phyloP scores from a whole-genome alignment of 2,329 filamentous ascomycete species.

The Ascochyta koolunga region DNA sequence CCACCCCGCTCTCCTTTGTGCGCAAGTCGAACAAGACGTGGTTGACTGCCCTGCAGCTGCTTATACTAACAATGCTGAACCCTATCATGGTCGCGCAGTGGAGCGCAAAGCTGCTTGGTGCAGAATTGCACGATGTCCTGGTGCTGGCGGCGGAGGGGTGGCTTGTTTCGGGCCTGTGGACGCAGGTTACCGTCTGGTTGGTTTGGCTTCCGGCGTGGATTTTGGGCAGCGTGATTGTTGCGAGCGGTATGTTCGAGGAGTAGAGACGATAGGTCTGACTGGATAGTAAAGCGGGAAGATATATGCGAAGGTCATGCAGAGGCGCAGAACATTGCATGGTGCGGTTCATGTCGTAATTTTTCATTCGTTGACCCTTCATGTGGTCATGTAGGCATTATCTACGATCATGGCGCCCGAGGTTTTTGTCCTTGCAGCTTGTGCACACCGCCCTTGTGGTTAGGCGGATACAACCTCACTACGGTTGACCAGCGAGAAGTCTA shows the following conservation, averaged over 20 bases:
- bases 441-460: conserved; percentile 1
- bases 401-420: conserved; percentile 20
- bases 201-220: conserved; percentile 96
- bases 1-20: conserved; percentile 79
- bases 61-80: conserved; percentile 38
- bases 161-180: conserved; percentile 89
- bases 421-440: conserved; percentile 12
- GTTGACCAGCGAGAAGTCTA: neutral
- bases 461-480: neutral
- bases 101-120: conserved; percentile 31
- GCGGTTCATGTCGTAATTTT: conserved; percentile 6
- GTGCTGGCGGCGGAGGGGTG: conserved; percentile 81
- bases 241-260: conserved; percentile 27
- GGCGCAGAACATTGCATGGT: neutral
- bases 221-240: conserved; percentile 55
- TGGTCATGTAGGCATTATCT: conserved; percentile 18
- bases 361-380: conserved; percentile 20
- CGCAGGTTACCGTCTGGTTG: conserved; percentile 87
- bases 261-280: too few relatives aligned
- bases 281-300: neutral
- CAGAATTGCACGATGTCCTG: conserved; percentile 63
- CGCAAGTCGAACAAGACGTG: conserved; percentile 31
- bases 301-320: neutral
- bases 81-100: conserved; percentile 40
- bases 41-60: conserved; percentile 19